These are phyloP conservation scores for Paecilomyces variotii DNA, from an alignment of 2,329 filamentous ascomycete species.

Conservation along the genomic window DNA sequence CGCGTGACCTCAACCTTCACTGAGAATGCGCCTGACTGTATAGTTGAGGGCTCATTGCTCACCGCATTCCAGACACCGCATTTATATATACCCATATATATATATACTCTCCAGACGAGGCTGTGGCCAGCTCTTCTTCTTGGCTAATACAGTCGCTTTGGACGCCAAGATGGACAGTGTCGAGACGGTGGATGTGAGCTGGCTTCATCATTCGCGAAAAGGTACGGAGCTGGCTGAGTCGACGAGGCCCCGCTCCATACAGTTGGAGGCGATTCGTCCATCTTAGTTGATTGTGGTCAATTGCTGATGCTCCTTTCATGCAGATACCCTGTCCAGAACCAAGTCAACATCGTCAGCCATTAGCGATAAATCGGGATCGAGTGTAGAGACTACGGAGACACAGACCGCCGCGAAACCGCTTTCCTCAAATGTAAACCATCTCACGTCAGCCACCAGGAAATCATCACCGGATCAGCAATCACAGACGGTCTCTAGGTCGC, in stretches of 20 bases:
- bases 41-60: neutral
- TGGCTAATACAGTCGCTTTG: neutral
- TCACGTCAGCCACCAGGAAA: neutral
- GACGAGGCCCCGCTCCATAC: neutral
- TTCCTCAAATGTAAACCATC: conserved; percentile 14
- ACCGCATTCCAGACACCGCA: neutral
- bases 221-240: conserved; percentile 45
- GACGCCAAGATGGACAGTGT: conserved; percentile 62
- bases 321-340: conserved; percentile 28
- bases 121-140: neutral
- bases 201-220: conserved; percentile 80
- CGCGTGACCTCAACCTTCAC: neutral
- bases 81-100: neutral
- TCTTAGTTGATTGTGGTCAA: neutral
- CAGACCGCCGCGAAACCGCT: conserved; percentile 15
- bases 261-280: neutral
- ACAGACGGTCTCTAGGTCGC: neutral
- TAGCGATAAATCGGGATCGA: conserved; percentile 19
- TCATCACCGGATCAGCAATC: neutral
- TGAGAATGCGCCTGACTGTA: neutral
- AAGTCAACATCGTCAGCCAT: conserved; percentile 26
- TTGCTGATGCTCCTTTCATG: conserved; percentile 1
- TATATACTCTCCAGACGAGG: neutral
- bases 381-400: conserved; percentile 12
- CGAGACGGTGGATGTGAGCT: conserved; percentile 78